Conservation (phyloP, 495 filamentous ascomycete genomes). For the Penicillium odoratum region DNA sequence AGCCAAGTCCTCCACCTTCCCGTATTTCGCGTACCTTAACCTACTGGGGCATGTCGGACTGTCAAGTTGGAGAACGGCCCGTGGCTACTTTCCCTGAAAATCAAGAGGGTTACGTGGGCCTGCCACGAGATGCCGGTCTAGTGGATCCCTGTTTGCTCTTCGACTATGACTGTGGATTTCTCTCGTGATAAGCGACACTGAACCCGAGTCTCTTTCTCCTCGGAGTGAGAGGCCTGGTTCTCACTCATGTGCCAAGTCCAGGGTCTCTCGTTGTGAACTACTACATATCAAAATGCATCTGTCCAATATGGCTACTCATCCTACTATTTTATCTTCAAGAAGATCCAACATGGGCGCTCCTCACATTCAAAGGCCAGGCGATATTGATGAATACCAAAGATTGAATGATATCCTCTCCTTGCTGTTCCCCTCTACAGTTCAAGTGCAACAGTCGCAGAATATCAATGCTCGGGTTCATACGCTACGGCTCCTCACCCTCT, state of each 20-base stretch:
- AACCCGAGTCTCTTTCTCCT: conserved; percentile 5
- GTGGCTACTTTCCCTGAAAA: conserved; percentile 12
- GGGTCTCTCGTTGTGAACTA: neutral
- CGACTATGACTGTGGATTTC: conserved; percentile 14
- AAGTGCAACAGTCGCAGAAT: conserved; percentile 44
- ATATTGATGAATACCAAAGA: conserved; percentile 20
- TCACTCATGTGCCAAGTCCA: conserved; percentile 1
- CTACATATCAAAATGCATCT: conserved; percentile 15
- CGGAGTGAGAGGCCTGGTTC: conserved; percentile 6
- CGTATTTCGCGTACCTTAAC: conserved; percentile 28
- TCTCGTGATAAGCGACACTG: neutral
- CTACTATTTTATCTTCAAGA: conserved; percentile 6
- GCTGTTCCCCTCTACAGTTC: conserved; percentile 39
- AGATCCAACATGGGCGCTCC: conserved; percentile 9
- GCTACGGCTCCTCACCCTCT: conserved; percentile 52
- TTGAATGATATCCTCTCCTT: conserved; percentile 46
- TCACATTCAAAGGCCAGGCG: conserved; percentile 18
- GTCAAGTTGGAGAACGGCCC: conserved; percentile 10
- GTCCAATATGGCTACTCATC: neutral
- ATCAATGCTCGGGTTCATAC: conserved; percentile 53
- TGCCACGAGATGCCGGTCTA: conserved; percentile 13
- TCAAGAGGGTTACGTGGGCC: conserved; percentile 14
- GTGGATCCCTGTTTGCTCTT: conserved; percentile 9
- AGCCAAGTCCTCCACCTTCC: conserved; percentile 1
- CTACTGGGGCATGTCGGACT: conserved; percentile 13